Conservation (phyloP, 2,329 filamentous ascomycete genomes). For the Trichoderma asperellum region DNA sequence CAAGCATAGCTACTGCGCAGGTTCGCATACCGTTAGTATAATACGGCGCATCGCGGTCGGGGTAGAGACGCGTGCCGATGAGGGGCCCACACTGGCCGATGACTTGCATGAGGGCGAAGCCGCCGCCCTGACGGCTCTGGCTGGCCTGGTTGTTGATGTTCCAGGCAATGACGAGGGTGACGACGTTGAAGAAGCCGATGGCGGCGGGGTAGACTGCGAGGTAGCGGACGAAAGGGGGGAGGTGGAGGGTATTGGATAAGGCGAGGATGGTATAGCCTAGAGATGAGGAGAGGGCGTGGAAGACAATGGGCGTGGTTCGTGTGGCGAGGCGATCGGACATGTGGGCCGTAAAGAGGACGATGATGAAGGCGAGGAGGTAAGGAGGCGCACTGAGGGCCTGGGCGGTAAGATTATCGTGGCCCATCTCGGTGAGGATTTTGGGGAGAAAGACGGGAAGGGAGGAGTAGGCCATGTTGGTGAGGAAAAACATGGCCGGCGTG, state of each 20-base stretch:
- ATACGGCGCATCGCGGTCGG: slow-evolving; percentile 61
- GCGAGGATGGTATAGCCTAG: slow-evolving; percentile 64
- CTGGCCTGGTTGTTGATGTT: slow-evolving; percentile 81
- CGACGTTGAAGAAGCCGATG: slow-evolving; percentile 80
- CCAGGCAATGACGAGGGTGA: slow-evolving; percentile 86
- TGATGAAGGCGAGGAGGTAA: slow-evolving; percentile 73
- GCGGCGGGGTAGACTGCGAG: slow-evolving; percentile 77
- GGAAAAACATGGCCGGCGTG: slow-evolving; percentile 82
- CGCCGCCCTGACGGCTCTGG: slow-evolving; percentile 70
- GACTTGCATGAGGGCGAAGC: slow-evolving; percentile 79
- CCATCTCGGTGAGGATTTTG: slow-evolving; percentile 77
- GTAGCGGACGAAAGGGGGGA: slow-evolving; percentile 63
- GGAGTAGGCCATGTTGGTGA: slow-evolving; percentile 84
- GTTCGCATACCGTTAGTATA: slow-evolving; percentile 65
- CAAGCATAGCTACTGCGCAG: slow-evolving; percentile 65
- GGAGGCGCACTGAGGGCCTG: slow-evolving; percentile 83
- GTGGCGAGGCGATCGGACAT: slow-evolving; percentile 68
- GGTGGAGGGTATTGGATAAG: slow-evolving; percentile 53
- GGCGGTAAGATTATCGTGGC: slow-evolving; percentile 66
- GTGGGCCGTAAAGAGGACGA: slow-evolving; percentile 72
- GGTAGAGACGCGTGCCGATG: slow-evolving; percentile 69
- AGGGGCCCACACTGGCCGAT: slow-evolving; percentile 80
- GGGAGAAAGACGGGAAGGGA: slow-evolving; percentile 88
- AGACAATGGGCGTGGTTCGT: slow-evolving; percentile 68
- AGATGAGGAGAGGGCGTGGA: slow-evolving; percentile 69